Conservation (phyloP, 2,329 filamentous ascomycete species). For the Aciculosporium take region DNA sequence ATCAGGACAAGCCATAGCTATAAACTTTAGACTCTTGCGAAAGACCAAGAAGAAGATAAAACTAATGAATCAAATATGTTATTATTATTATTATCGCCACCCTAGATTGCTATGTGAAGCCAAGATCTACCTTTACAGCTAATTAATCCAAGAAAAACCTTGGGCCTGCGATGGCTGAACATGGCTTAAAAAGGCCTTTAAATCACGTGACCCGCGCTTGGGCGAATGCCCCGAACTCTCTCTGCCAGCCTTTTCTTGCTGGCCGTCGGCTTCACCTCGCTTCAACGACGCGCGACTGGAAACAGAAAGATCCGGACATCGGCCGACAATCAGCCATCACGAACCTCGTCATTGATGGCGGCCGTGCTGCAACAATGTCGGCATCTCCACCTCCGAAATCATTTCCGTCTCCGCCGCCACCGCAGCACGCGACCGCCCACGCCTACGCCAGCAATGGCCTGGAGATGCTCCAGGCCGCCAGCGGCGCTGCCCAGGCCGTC, state of each 20-base stretch:
- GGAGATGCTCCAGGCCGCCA: constrained; percentile 31
- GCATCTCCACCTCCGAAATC: constrained; percentile 11
- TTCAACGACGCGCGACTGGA: constrained; percentile 20
- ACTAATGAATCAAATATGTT: too few relatives aligned
- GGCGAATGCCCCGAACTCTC: too few relatives aligned
- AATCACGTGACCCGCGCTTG: neutral
- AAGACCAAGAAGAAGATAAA: too few relatives aligned
- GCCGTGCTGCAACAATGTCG: constrained; percentile 10
- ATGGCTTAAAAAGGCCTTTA: too few relatives aligned
- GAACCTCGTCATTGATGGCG: constrained; percentile 7
- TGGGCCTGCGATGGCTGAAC: too few relatives aligned
- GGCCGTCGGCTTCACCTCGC: constrained; percentile 24
- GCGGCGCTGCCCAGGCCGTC: constrained; percentile 28
- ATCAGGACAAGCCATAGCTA: too few relatives aligned
- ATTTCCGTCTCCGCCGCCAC: constrained; percentile 13
- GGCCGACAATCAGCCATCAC: constrained; percentile 30
- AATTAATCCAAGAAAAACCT: too few relatives aligned
- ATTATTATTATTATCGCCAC: too few relatives aligned
- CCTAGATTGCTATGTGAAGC: too few relatives aligned
- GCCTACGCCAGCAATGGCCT: constrained; percentile 32
- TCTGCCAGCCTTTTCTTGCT: neutral
- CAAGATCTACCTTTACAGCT: too few relatives aligned
- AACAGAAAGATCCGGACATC: constrained; percentile 24
- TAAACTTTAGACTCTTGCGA: too few relatives aligned
- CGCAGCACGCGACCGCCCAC: constrained; percentile 19